Conservation (phyloP, 495 filamentous ascomycete species). For the Aspergillus affinis region DNA sequence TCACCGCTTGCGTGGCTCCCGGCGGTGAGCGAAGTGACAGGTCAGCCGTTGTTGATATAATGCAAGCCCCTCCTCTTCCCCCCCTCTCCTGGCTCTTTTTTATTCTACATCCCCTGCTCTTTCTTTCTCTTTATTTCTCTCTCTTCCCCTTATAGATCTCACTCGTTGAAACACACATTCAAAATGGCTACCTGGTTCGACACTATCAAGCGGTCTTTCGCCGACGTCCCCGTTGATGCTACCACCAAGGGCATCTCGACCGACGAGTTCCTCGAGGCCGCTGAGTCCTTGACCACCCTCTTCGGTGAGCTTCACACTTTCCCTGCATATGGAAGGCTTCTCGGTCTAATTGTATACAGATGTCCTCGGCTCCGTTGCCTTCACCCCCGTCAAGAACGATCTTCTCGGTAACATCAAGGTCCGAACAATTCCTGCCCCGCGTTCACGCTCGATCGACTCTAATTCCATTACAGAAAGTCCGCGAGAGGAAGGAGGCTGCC, state of each 20-base stretch:
- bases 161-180: constrained; percentile 9
- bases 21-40: constrained; percentile 25
- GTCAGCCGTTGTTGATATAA: constrained; percentile 17
- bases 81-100: constrained; percentile 8
- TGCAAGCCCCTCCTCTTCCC: constrained; percentile 9
- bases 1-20: constrained; percentile 29
- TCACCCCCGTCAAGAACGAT: constrained; percentile 85
- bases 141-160: constrained; percentile 25
- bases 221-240: constrained; percentile 71
- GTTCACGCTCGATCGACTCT: constrained; percentile 11
- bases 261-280: constrained; percentile 85
- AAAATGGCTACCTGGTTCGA: constrained; percentile 68
- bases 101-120: constrained; percentile 11
- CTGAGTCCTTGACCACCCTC: constrained; percentile 77
- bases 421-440: constrained; percentile 20
- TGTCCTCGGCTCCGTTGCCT: constrained; percentile 76
- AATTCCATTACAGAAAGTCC: constrained; percentile 72
- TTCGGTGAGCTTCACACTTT: constrained; percentile 65
- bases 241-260: constrained; percentile 74
- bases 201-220: constrained; percentile 77
- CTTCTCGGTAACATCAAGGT: constrained; percentile 92
- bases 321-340: not conserved
- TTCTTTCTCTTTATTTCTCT: constrained; percentile 15
- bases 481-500: constrained; percentile 74
- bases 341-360: constrained; percentile 49